phyloP scores from a whole-genome alignment of 2,329 filamentous ascomycete species.

The Fusarium incarnatum region DNA sequence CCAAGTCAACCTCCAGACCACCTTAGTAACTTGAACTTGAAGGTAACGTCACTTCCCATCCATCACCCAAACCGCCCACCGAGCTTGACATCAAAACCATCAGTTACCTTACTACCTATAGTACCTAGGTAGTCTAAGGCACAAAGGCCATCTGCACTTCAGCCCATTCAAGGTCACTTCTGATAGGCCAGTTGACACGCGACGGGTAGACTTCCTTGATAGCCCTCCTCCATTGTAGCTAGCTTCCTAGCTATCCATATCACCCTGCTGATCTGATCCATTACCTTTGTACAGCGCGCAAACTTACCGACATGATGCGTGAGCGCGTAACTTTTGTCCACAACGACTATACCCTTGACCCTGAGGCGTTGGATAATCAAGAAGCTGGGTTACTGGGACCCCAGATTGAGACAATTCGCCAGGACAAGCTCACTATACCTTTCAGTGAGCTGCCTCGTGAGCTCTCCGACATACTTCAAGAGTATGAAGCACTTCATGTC shows the following conservation, averaged over 20 bases:
- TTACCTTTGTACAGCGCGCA: not conserved
- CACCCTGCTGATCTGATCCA: not conserved
- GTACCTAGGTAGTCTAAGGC: not conserved
- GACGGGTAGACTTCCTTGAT: slow-evolving; percentile 26
- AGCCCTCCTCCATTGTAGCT: slow-evolving; percentile 2
- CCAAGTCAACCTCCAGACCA: slow-evolving; percentile 7
- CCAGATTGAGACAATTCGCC: slow-evolving; percentile 73
- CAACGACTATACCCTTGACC: slow-evolving; percentile 72
- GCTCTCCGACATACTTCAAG: slow-evolving; percentile 70
- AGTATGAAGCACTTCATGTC: slow-evolving; percentile 79
- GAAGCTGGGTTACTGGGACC: slow-evolving; percentile 66
- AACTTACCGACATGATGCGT: slow-evolving; percentile 66
- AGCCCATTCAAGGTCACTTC: slow-evolving; percentile 12
- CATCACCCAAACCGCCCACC: slow-evolving; percentile 26
- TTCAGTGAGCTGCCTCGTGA: slow-evolving; percentile 79
- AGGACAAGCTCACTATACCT: slow-evolving; percentile 81
- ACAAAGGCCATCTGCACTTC: not conserved
- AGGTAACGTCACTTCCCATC: slow-evolving; percentile 10
- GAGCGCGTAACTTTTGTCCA: slow-evolving; percentile 85
- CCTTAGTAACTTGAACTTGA: not conserved
- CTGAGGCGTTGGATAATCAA: slow-evolving; percentile 69
- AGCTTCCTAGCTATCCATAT: not conserved
- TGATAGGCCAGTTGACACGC: slow-evolving; percentile 29
- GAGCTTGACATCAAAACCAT: slow-evolving; percentile 24
- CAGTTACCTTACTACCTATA: not conserved